Percentiles rank a stretch among this genome's conserved stretches.
These are phyloP conservation scores for Aspergillus bridgeri DNA, from an alignment of 495 filamentous ascomycete species.

Conservation along the genomic window DNA sequence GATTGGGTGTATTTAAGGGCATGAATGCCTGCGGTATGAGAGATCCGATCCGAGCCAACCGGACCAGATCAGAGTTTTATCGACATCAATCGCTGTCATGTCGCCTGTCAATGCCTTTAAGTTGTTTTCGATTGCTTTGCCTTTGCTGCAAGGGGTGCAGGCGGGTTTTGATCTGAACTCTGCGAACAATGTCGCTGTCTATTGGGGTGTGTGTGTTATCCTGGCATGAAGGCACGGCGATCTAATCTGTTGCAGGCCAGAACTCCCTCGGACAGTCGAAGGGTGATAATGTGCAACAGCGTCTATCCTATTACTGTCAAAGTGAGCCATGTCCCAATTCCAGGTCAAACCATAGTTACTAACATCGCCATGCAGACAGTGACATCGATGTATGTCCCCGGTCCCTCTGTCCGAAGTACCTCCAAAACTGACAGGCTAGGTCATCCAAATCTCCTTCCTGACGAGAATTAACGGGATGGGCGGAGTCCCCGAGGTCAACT, in stretches of 20 bases:
- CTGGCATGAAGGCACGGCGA: background rate
- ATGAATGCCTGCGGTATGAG: background rate
- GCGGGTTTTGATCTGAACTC: slow-evolving; percentile 42
- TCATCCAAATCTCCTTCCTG: slow-evolving; percentile 62
- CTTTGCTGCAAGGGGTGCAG: background rate
- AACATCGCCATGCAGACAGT: background rate
- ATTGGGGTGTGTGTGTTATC: slow-evolving; percentile 51
- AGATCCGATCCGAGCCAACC: background rate
- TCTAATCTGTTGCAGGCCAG: slow-evolving; percentile 42
- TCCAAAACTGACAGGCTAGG: slow-evolving; percentile 29
- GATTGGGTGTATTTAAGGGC: background rate
- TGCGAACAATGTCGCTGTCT: slow-evolving; percentile 54
- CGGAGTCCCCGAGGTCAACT: slow-evolving; percentile 55
- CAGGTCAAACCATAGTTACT: background rate
- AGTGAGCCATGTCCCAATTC: slow-evolving; percentile 34
- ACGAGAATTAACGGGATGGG: slow-evolving; percentile 47
- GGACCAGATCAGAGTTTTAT: background rate
- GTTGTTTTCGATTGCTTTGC: background rate
- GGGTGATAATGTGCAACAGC: slow-evolving; percentile 47
- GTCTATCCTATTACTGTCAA: slow-evolving; percentile 56
- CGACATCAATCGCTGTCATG: background rate
- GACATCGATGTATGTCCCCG: background rate
- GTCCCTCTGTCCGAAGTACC: slow-evolving; percentile 25
- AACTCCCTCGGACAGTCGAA: slow-evolving; percentile 49
- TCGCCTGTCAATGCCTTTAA: background rate